Evolutionary conservation across 2,329 filamentous ascomycete genomes (phyloP), one percentile per base, ranked within the genome.

Genomic region (Penicillium rolfsii): DNA sequence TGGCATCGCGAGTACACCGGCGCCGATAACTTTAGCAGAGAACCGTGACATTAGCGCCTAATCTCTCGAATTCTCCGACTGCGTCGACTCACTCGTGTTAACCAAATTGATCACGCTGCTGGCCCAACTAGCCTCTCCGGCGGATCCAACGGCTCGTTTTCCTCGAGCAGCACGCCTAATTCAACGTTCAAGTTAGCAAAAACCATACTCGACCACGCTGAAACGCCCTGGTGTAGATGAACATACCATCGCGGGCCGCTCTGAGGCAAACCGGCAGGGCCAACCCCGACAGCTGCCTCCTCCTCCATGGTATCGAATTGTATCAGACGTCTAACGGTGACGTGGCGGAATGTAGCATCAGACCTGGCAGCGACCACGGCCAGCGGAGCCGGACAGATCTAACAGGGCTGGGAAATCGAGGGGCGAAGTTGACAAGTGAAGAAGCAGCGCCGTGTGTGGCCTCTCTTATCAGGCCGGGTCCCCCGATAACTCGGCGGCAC

Each of bases 71-170:
- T 26, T 11, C 35, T 6, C 9, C 12, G 11, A 24, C 35, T 45
- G 19, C 61, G 84, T 52, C 7, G 43, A 73, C 77, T 75, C 63
- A 95, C 91, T 99, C 19, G 95, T 99, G 78, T 99, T 99, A 66
- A 98, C 84, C 66, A 99, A 83, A 76, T 99, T 99, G 79, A 98
- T 90, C 67, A 95, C 90, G 75, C 93, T 97, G 80, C 93, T 97
- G 57, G 89, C 77, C 87, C 91, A 96, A 69, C 91, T 90, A 69
- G 95, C 95, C 73, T 93, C 86, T 57, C 95, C 93, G 62, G 77
- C 78, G 45, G 79, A 74, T 54, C 89, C 89, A 59, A 83, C 85
- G 76, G 90, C 87, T 79, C 93, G 93, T 70, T 89, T 88, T 65
- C 84, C 85, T 72, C 87, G 63, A n/a, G 46, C 62, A 62, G 63